These are phyloP conservation scores for Hyaloscypha finlandica DNA, from an alignment of 495 filamentous ascomycete species.

Conservation along the genomic window DNA sequence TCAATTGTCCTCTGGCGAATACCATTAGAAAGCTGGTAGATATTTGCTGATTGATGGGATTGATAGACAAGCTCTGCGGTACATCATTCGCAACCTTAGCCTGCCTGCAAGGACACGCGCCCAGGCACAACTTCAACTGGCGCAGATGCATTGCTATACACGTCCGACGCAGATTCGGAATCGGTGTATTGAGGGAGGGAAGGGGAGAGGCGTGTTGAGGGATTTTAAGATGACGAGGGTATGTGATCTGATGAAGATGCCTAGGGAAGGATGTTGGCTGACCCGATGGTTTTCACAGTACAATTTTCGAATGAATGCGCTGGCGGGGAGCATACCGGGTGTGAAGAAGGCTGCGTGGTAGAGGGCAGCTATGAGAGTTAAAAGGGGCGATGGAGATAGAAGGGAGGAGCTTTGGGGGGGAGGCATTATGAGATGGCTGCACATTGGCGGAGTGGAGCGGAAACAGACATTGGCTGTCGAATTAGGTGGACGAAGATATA, in stretches of 20 bases:
- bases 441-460: too few relatives aligned
- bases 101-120: constrained; percentile 79
- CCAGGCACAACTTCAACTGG: constrained; percentile 87
- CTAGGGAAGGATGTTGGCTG: background rate
- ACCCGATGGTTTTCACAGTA: constrained; percentile 53
- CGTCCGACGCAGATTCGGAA: constrained; percentile 91
- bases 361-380: background rate
- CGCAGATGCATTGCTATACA: constrained; percentile 94
- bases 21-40: background rate
- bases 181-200: constrained; percentile 86
- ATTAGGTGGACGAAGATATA: too few relatives aligned
- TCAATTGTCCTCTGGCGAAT: background rate
- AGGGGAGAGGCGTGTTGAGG: constrained; percentile 78
- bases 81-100: constrained; percentile 88
- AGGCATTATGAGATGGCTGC: background rate
- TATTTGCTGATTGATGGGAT: background rate
- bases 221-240: constrained; percentile 92
- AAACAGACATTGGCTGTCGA: too few relatives aligned
- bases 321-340: constrained; percentile 85
- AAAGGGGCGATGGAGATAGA: background rate
- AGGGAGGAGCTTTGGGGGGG: background rate
- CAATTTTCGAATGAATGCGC: constrained; percentile 87
- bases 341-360: constrained; percentile 97
- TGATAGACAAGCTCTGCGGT: constrained; percentile 88
- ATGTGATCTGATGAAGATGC: constrained; percentile 38